Evolutionary conservation across 805 yeast species (phyloP).

Genomic region (Myxozyma udenii): DNA sequence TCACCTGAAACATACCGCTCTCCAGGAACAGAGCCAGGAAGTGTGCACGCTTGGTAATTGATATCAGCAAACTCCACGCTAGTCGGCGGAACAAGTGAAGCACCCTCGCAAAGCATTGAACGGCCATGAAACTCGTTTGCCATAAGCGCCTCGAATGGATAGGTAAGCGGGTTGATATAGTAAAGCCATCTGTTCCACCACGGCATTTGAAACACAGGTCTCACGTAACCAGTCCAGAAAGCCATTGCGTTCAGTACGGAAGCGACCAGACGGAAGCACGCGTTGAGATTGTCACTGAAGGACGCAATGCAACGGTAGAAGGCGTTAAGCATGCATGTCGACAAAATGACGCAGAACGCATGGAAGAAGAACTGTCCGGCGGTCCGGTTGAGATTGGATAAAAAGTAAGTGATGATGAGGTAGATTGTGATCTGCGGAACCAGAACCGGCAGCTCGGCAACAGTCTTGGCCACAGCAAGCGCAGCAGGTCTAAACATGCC

Average conservation of each 20-base stretch:
- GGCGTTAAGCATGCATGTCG: slow-evolving; percentile 46
- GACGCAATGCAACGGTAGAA: slow-evolving; percentile 47
- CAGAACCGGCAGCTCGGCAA: slow-evolving; percentile 59
- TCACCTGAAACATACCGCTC: slow-evolving; percentile 54
- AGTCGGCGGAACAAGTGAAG: slow-evolving; percentile 54
- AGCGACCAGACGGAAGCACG: slow-evolving; percentile 48
- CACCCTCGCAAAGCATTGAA: slow-evolving; percentile 50
- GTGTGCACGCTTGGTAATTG: slow-evolving; percentile 49
- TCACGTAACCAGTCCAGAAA: slow-evolving; percentile 49
- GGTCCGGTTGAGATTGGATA: slow-evolving; percentile 51
- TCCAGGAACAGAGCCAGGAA: slow-evolving; percentile 61
- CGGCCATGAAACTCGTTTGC: slow-evolving; percentile 62
- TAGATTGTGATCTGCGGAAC: slow-evolving; percentile 45
- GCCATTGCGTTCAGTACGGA: slow-evolving; percentile 42
- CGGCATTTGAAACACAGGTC: slow-evolving; percentile 53
- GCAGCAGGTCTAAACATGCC: slow-evolving; percentile 62
- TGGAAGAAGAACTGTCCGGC: slow-evolving; percentile 54
- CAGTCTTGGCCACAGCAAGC: slow-evolving; percentile 59
- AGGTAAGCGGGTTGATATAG: slow-evolving; percentile 55
- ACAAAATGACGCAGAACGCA: slow-evolving; percentile 44
- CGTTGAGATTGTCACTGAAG: slow-evolving; percentile 33
- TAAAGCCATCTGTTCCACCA: slow-evolving; percentile 72
- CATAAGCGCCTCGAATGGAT: slow-evolving; percentile 62
- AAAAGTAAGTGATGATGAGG: slow-evolving; percentile 53
- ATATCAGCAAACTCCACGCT: slow-evolving; percentile 42